A percentile compares a stretch with the other conserved stretches of the same genome.
Evolutionary conservation across 129 eudicot species (phyloP).

Genomic region (Solidago caesia): DNA sequence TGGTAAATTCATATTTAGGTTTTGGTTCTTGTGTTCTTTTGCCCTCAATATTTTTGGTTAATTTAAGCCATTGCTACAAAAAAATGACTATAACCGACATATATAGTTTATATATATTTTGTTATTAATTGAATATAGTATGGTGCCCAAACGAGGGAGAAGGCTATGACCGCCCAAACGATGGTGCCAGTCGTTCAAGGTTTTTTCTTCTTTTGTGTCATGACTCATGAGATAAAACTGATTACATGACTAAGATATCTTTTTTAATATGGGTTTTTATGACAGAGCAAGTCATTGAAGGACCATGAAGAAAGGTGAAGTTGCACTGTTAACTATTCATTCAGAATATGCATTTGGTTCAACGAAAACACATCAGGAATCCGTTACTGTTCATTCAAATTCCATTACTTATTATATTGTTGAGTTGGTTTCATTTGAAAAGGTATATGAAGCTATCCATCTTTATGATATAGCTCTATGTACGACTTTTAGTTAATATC

Average conservation of each 20-base stretch:
- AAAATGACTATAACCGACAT: too few relatives aligned
- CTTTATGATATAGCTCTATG: too few relatives aligned
- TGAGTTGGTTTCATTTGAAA: too few relatives aligned
- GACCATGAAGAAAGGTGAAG: constrained; percentile 73
- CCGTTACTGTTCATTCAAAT: background rate
- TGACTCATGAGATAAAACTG: background rate
- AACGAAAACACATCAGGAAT: constrained; percentile 20
- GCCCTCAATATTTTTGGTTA: too few relatives aligned
- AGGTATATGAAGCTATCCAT: too few relatives aligned
- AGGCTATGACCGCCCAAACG: constrained; percentile 62
- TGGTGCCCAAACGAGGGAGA: constrained; percentile 38
- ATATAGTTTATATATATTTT: too few relatives aligned
- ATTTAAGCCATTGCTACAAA: too few relatives aligned
- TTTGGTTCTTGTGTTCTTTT: too few relatives aligned
- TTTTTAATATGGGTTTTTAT: background rate
- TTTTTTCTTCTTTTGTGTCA: constrained; percentile 17
- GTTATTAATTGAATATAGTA: too few relatives aligned
- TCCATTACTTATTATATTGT: too few relatives aligned
- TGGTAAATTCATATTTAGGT: too few relatives aligned
- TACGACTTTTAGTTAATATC: too few relatives aligned
- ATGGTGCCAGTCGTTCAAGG: constrained; percentile 66
- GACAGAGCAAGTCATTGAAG: constrained; percentile 61
- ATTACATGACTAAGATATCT: background rate
- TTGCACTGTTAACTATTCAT: constrained; percentile 47
- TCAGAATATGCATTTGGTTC: constrained; percentile 38